Percentiles rank a stretch among this genome's conserved stretches.
Conservation (phyloP, 2,329 filamentous ascomycete species). For the Alternaria gaisen region DNA sequence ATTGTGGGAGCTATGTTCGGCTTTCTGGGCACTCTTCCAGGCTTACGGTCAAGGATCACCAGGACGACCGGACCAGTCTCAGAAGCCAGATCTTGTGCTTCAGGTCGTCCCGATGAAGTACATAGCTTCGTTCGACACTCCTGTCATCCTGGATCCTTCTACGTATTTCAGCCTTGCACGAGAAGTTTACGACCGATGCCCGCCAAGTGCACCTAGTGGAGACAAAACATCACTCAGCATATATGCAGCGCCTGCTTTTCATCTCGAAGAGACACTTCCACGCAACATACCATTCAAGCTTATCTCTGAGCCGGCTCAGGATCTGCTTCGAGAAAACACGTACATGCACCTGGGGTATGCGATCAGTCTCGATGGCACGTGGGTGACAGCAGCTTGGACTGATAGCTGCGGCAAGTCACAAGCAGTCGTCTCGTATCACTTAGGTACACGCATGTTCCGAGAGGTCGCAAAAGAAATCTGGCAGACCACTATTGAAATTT, state of each 20-base stretch:
- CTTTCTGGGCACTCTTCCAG: conserved; percentile 77
- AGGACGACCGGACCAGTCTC: conserved; percentile 45
- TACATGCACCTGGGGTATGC: conserved; percentile 84
- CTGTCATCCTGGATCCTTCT: conserved; percentile 69
- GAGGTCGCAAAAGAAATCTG: conserved; percentile 80
- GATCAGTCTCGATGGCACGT: conserved; percentile 76
- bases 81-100: conserved; percentile 71
- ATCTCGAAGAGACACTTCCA: conserved; percentile 74
- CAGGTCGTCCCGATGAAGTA: conserved; percentile 76
- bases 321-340: conserved; percentile 79
- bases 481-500: conserved; percentile 78
- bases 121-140: conserved; percentile 69
- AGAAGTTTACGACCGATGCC: conserved; percentile 80
- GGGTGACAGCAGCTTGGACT: conserved; percentile 83
- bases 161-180: conserved; percentile 72
- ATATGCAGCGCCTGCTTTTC: conserved; percentile 72
- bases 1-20: conserved; percentile 72
- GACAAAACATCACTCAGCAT: conserved; percentile 58
- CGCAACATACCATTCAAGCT: conserved; percentile 80
- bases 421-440: conserved; percentile 75
- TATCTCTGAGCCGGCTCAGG: conserved; percentile 71
- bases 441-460: conserved; percentile 68
- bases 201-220: conserved; percentile 52
- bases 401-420: conserved; percentile 79
- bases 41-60: conserved; percentile 64